Percentiles rank a stretch among this genome's conserved stretches.
Evolutionary conservation across 2,329 filamentous ascomycete species (phyloP).

Genomic region (Pseudocercospora fuligena): DNA sequence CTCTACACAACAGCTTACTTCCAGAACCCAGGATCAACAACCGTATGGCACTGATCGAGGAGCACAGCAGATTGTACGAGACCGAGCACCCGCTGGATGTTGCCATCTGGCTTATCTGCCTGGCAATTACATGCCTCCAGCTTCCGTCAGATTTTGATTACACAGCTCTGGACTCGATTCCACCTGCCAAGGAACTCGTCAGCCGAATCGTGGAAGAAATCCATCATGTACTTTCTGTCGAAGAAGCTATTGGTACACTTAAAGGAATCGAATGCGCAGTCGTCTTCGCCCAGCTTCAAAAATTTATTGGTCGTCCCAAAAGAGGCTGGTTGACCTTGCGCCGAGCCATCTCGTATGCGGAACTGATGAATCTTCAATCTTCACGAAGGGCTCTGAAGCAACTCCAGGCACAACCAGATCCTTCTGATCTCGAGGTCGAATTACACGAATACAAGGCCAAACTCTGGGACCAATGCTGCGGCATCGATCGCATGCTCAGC

Average conservation of each 20-base stretch:
- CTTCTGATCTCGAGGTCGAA: background rate
- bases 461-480: constrained; percentile 24
- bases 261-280: constrained; percentile 15
- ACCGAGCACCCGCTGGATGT: background rate
- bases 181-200: background rate
- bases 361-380: constrained; percentile 11
- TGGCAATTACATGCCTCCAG: constrained; percentile 12
- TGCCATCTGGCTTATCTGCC: constrained; percentile 11
- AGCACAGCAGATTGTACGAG: constrained; percentile 3
- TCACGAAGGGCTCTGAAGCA: constrained; percentile 5
- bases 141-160: constrained; percentile 11
- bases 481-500: constrained; percentile 13
- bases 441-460: constrained; percentile 20
- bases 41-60: constrained; percentile 6
- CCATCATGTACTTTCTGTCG: background rate
- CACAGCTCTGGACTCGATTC: constrained; percentile 4
- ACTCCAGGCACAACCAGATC: background rate
- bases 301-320: constrained; percentile 15
- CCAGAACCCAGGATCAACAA: constrained; percentile 9
- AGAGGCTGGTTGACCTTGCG: constrained; percentile 16
- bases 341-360: constrained; percentile 15
- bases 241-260: background rate
- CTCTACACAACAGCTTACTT: constrained; percentile 13
- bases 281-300: constrained; percentile 14
- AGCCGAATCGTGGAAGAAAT: constrained; percentile 1